A percentile compares a stretch with the other conserved stretches of the same genome.
Conservation (phyloP, 257 asterid genomes). For the Plantago elongata region DNA sequence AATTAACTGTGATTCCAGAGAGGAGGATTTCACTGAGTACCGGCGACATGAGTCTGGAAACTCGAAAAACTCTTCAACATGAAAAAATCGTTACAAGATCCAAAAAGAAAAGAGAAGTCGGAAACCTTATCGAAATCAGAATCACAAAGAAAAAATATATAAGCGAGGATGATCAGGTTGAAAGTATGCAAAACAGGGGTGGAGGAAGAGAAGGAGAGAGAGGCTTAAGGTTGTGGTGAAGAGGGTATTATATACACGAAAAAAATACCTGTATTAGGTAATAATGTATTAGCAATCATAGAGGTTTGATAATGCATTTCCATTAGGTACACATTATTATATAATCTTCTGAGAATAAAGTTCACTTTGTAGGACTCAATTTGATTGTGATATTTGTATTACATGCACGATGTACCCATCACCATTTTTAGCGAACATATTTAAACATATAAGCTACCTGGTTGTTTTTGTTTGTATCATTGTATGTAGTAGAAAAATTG, state of each 20-base stretch:
- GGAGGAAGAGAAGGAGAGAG: constrained; percentile 14
- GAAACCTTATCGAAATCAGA: not conserved
- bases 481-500: not conserved
- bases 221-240: constrained; percentile 23
- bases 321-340: constrained; percentile 4
- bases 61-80: constrained; percentile 21
- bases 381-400: not conserved
- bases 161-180: not conserved
- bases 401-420: not conserved
- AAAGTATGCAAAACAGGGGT: not conserved
- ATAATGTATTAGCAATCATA: constrained; percentile 31
- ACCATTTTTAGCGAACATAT: too few relatives aligned
- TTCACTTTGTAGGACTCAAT: not conserved
- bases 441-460: too few relatives aligned
- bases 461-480: too few relatives aligned
- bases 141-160: too few relatives aligned
- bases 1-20: constrained; percentile 38
- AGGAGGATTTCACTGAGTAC: constrained; percentile 38
- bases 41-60: constrained; percentile 31
- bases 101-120: not conserved
- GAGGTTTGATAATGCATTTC: constrained; percentile 17
- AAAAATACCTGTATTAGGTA: constrained; percentile 12
- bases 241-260: constrained; percentile 30
- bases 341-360: constrained; percentile 1
- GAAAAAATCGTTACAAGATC: not conserved